Evolutionary conservation across 305 asterid species (phyloP).

Genomic region (Nicotiana rustica): DNA sequence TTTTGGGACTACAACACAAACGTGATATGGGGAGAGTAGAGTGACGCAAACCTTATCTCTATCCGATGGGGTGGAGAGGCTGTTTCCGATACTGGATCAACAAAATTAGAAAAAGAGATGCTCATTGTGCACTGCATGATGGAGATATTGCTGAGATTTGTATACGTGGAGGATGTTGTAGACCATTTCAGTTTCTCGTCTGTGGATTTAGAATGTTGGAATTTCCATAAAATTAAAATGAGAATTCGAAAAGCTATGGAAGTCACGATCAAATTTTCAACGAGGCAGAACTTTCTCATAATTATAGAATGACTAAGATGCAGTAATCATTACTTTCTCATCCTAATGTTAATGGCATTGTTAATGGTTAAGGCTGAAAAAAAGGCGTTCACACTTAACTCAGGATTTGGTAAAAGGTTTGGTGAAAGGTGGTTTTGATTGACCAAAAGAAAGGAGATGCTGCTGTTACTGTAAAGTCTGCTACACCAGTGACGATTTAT

Average conservation of each 20-base stretch:
- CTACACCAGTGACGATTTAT: not conserved
- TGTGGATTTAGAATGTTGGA: not conserved
- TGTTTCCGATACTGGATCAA: not conserved
- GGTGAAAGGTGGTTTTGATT: slow-evolving; percentile 10
- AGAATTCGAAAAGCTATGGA: not conserved
- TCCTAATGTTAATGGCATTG: not conserved
- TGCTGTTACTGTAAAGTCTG: not conserved
- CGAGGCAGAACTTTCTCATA: not conserved
- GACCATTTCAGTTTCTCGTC: slow-evolving; percentile 11
- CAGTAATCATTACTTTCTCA: not conserved
- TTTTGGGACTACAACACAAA: not conserved
- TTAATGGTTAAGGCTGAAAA: not conserved
- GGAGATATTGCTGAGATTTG: not conserved
- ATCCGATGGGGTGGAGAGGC: no score
- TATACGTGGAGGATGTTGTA: not conserved
- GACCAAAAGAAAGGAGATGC: not conserved
- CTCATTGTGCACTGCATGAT: slow-evolving; percentile 4
- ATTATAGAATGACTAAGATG: not conserved
- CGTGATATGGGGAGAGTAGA: no score
- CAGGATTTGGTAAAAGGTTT: not conserved
- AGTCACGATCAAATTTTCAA: not conserved
- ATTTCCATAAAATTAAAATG: not conserved
- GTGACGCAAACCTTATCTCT: no score
- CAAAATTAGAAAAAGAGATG: not conserved
- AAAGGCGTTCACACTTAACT: not conserved